phyloP scores from a whole-genome alignment of 2,329 filamentous ascomycete genomes.

The Periconia sp. region DNA sequence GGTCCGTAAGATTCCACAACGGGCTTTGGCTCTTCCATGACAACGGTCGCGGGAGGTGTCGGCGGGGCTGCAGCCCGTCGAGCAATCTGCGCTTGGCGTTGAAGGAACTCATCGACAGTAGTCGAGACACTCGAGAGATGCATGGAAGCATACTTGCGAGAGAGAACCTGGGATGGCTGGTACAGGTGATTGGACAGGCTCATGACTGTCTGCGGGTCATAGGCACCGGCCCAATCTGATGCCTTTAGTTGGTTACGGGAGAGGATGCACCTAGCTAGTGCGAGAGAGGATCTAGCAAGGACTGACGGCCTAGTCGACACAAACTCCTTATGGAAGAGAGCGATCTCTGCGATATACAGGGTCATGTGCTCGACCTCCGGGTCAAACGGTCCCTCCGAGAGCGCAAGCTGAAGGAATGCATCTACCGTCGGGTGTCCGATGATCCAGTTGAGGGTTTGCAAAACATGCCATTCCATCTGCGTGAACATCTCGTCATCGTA shows the following conservation, averaged over 20 bases:
- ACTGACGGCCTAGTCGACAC: conserved; percentile 90
- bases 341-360: conserved; percentile 91
- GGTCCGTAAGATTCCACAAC: conserved; percentile 61
- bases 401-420: conserved; percentile 86
- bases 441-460: conserved; percentile 95
- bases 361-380: conserved; percentile 93
- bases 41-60: conserved; percentile 65
- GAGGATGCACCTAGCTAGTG: conserved; percentile 84
- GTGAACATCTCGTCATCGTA: conserved; percentile 99
- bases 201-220: conserved; percentile 71
- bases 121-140: conserved; percentile 70
- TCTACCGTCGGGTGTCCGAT: conserved; percentile 96
- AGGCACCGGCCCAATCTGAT: conserved; percentile 75
- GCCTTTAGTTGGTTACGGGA: conserved; percentile 77
- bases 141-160: conserved; percentile 71
- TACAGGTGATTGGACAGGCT: conserved; percentile 69
- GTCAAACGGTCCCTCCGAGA: conserved; percentile 76
- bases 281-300: conserved; percentile 86
- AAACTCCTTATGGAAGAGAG: conserved; percentile 95
- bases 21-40: conserved; percentile 56
- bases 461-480: conserved; percentile 99
- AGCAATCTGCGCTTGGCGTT: conserved; percentile 61
- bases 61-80: conserved; percentile 53
- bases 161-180: conserved; percentile 70
- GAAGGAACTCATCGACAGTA: conserved; percentile 70